These are phyloP conservation scores for Myxozyma melibiosi DNA, from an alignment of 805 yeast species.

Conservation along the genomic window DNA sequence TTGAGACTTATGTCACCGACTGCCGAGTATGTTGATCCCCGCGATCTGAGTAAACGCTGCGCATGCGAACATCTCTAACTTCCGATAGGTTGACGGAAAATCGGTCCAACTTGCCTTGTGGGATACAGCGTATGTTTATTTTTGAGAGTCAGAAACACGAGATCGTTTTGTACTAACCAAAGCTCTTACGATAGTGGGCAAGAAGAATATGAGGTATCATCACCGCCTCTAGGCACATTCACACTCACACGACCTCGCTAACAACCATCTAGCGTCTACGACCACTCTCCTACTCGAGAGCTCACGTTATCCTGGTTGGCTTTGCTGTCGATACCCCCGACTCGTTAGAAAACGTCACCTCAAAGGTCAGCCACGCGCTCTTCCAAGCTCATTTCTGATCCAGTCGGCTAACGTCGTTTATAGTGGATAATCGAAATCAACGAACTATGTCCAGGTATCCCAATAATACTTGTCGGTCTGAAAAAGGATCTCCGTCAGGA, in stretches of 20 bases:
- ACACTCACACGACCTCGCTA: neutral
- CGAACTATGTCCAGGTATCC: slow-evolving; percentile 78
- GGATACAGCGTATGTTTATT: slow-evolving; percentile 72
- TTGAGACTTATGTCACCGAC: slow-evolving; percentile 91
- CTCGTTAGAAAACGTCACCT: slow-evolving; percentile 75
- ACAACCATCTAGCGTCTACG: slow-evolving; percentile 54
- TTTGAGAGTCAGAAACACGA: neutral
- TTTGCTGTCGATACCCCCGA: slow-evolving; percentile 85
- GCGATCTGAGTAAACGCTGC: neutral
- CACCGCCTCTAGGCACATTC: too few relatives aligned
- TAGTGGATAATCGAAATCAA: slow-evolving; percentile 82
- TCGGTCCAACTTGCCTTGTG: slow-evolving; percentile 85
- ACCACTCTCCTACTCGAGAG: slow-evolving; percentile 84
- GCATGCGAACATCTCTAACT: neutral
- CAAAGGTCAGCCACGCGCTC: slow-evolving; percentile 51
- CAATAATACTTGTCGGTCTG: slow-evolving; percentile 77
- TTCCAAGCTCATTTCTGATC: neutral
- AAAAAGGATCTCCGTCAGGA: slow-evolving; percentile 74
- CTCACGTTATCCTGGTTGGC: slow-evolving; percentile 82
- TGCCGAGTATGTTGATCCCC: slow-evolving; percentile 56
- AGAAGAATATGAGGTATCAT: slow-evolving; percentile 79
- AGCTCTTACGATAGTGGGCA: slow-evolving; percentile 56
- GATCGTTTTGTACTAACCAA: neutral
- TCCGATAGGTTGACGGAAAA: slow-evolving; percentile 67
- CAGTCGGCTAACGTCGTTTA: neutral